A percentile compares a stretch with the other conserved stretches of the same genome.
phyloP scores from a whole-genome alignment of 176 grass and related monocot genomes.

The Aegilops bicornis region DNA sequence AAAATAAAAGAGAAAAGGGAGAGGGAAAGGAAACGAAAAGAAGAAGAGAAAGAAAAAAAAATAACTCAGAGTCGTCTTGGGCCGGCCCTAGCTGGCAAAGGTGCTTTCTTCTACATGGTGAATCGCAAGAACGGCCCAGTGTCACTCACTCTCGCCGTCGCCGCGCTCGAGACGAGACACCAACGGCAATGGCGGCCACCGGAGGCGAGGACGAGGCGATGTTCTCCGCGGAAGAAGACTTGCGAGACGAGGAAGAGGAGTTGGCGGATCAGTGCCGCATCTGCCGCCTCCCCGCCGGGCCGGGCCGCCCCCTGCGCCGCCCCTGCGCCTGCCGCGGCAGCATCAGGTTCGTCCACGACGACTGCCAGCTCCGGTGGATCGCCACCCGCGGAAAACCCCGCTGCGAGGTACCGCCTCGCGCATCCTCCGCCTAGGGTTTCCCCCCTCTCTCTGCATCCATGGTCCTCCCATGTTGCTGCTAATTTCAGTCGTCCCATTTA shows the following conservation, averaged over 20 bases:
- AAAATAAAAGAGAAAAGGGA: too few species aligned
- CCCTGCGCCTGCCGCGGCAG: conserved; percentile 37
- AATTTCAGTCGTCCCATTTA: not conserved
- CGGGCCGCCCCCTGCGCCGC: not conserved
- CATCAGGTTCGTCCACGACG: conserved; percentile 45
- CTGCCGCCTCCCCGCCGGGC: conserved; percentile 18
- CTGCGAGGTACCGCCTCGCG: conserved; percentile 21
- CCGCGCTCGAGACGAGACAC: not conserved
- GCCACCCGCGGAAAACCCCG: not conserved
- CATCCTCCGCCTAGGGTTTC: not conserved
- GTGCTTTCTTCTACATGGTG: too few species aligned
- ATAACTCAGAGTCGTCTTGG: not conserved
- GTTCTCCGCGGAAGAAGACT: not conserved
- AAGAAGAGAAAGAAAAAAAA: not conserved
- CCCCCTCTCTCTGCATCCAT: too few species aligned
- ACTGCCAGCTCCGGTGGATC: conserved; percentile 42
- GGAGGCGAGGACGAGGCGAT: not conserved
- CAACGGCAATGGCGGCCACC: not conserved
- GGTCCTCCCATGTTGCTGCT: not conserved
- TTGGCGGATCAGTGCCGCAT: conserved; percentile 25
- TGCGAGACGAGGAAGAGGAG: not conserved
- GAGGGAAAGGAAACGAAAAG: not conserved
- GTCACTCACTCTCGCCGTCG: not conserved
- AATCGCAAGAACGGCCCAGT: too few species aligned
- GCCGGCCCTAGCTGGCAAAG: not conserved